Percentiles rank a stretch among this genome's conserved stretches.
phyloP scores from a whole-genome alignment of 192 early-diverging fungal species.

The Gaertneriomyces semiglobifer region DNA sequence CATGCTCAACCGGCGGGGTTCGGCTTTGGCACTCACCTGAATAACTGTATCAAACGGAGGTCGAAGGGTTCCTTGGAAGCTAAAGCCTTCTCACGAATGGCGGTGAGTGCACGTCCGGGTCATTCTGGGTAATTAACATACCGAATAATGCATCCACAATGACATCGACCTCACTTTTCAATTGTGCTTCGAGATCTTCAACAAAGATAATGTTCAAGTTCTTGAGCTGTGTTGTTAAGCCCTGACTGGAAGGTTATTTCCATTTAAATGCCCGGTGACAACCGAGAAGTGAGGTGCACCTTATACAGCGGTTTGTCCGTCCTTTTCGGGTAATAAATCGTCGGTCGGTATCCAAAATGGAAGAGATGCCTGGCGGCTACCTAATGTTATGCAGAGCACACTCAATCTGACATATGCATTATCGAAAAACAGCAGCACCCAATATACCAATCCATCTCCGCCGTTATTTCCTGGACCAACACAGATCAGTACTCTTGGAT shows the following conservation, averaged over 20 bases:
- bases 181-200: conserved; percentile 30
- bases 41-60: conserved; percentile 72
- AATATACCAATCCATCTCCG: conserved; percentile 77
- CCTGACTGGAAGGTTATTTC: conserved; percentile 22
- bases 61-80: conserved; percentile 75
- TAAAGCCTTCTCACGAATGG: conserved; percentile 59
- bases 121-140: conserved; percentile 10
- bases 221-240: conserved; percentile 68
- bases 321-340: conserved; percentile 79
- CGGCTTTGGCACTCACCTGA: conserved; percentile 19
- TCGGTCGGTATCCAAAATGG: conserved; percentile 84
- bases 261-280: background rate
- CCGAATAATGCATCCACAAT: conserved; percentile 90
- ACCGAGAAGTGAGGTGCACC: conserved; percentile 5
- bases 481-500: conserved; percentile 68
- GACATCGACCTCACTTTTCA: conserved; percentile 52
- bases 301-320: conserved; percentile 70
- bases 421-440: too few relatives aligned
- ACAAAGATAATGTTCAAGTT: conserved; percentile 66
- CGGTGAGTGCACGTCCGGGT: background rate
- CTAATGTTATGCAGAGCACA: too few relatives aligned
- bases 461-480: conserved; percentile 98
- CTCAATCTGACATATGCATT: too few relatives aligned
- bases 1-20: background rate
- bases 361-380: conserved; percentile 83